These are phyloP conservation scores for Fusarium pininemorale DNA, from an alignment of 2,329 filamentous ascomycete genomes.

Conservation along the genomic window DNA sequence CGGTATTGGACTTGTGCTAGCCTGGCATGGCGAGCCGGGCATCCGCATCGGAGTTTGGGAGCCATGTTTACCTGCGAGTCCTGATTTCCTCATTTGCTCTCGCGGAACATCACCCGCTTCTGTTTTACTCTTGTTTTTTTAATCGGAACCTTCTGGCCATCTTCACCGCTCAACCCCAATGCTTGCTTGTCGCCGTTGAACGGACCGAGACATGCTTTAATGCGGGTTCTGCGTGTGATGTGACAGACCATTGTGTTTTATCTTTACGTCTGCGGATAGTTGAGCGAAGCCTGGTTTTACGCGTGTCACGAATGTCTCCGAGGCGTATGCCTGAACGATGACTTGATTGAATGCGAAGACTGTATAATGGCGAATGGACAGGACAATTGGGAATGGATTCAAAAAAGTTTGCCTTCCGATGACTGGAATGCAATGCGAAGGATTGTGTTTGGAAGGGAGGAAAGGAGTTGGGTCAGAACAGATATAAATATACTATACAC, in stretches of 20 bases:
- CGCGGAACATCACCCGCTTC: constrained; percentile 7
- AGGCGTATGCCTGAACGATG: constrained; percentile 25
- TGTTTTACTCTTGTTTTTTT: constrained; percentile 33
- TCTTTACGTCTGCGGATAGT: constrained; percentile 2
- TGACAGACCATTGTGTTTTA: constrained; percentile 8
- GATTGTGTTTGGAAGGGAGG: constrained; percentile 19
- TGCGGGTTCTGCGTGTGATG: constrained; percentile 18
- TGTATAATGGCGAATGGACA: constrained; percentile 29
- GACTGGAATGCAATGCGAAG: constrained; percentile 29
- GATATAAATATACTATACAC: constrained; percentile 45
- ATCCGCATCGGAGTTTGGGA: constrained; percentile 40
- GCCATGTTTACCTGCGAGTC: constrained; percentile 20
- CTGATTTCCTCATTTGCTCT: constrained; percentile 8
- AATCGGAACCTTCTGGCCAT: constrained; percentile 32
- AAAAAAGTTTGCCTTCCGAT: constrained; percentile 35
- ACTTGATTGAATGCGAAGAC: constrained; percentile 35
- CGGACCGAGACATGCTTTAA: constrained; percentile 35
- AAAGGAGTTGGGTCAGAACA: constrained; percentile 22
- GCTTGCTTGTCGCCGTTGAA: constrained; percentile 39
- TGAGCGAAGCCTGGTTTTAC: constrained; percentile 29
- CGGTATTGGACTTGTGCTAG: constrained; percentile 35
- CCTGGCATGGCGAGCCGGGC: constrained; percentile 36
- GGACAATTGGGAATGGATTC: neutral
- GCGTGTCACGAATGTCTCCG: constrained; percentile 33
- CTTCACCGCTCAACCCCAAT: constrained; percentile 3